Evolutionary conservation across 805 yeast species (phyloP).

Genomic region (Ogataea philodendri): DNA sequence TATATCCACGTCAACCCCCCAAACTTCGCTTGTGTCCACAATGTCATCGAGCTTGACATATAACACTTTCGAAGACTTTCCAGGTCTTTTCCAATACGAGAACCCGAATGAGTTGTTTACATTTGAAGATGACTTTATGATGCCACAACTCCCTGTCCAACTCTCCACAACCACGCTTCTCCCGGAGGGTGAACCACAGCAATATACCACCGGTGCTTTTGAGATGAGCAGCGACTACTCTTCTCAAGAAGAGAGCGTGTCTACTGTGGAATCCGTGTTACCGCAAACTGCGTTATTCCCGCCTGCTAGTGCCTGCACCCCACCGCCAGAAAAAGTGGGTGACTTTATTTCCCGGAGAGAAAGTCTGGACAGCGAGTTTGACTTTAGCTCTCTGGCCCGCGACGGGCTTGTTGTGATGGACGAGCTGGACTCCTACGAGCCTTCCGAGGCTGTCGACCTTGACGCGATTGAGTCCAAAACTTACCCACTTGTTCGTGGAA

Average conservation of each 20-base stretch:
- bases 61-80: constrained; percentile 18
- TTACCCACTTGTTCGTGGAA: constrained; percentile 52
- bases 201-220: constrained; percentile 7
- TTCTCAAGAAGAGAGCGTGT: constrained; percentile 16
- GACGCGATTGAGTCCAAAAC: constrained; percentile 18
- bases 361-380: constrained; percentile 25
- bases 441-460: constrained; percentile 10
- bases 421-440: constrained; percentile 4
- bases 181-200: constrained; percentile 14
- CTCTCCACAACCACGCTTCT: constrained; percentile 1
- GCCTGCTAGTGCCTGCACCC: constrained; percentile 33
- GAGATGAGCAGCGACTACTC: constrained; percentile 19
- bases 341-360: constrained; percentile 22
- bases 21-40: neutral
- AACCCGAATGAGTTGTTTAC: constrained; percentile 11
- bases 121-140: constrained; percentile 14
- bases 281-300: constrained; percentile 26
- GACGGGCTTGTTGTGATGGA: constrained; percentile 5
- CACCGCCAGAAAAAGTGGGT: constrained; percentile 21
- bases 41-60: constrained; percentile 17
- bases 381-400: constrained; percentile 15
- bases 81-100: constrained; percentile 9
- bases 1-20: constrained; percentile 3
- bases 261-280: constrained; percentile 9
- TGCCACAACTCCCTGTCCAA: constrained; percentile 5